phyloP scores from a whole-genome alignment of 2,329 filamentous ascomycete genomes.

The Trichoderma sp. region DNA sequence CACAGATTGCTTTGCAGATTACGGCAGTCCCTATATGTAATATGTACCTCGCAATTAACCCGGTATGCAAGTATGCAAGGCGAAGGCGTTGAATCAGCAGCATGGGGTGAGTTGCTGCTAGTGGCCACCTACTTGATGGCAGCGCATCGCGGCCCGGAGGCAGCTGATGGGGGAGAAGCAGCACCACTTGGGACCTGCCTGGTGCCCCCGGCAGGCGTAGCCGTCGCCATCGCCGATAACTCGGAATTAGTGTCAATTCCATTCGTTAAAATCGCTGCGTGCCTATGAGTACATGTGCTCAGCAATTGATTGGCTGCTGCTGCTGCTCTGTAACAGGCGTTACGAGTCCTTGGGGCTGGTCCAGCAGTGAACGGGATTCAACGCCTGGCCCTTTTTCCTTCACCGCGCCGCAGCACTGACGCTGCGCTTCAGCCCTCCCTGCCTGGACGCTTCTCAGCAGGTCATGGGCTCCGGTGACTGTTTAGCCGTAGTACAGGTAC shows the following conservation, averaged over 20 bases:
- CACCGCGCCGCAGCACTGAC: background rate
- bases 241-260: slow-evolving; percentile 13
- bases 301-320: background rate
- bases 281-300: too few relatives aligned
- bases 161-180: slow-evolving; percentile 17
- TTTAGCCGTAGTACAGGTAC: background rate
- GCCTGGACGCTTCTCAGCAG: background rate
- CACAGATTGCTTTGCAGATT: slow-evolving; percentile 9
- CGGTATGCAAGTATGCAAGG: slow-evolving; percentile 9
- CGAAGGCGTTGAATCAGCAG: slow-evolving; percentile 10
- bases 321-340: background rate
- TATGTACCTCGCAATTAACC: background rate
- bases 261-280: too few relatives aligned
- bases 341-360: background rate
- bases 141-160: background rate
- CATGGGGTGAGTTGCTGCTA: background rate
- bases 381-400: background rate
- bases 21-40: background rate
- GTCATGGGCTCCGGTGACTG: background rate
- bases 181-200: background rate
- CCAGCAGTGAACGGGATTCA: background rate
- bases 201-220: background rate
- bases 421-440: background rate
- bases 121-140: background rate
- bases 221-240: slow-evolving; percentile 27